phyloP scores from a whole-genome alignment of 2,329 filamentous ascomycete genomes.

The Colletotrichum gloeosporioides region DNA sequence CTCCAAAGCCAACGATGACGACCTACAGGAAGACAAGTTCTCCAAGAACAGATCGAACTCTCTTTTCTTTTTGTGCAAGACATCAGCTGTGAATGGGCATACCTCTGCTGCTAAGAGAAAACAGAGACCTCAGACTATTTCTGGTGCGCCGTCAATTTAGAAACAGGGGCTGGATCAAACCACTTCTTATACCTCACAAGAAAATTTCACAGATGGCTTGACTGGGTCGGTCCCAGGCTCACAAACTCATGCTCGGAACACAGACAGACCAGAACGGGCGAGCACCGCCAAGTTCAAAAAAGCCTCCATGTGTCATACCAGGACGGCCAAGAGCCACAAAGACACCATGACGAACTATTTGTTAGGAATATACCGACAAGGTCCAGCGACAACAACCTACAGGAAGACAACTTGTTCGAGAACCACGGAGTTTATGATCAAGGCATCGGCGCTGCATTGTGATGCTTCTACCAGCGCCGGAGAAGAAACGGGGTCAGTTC shows the following conservation, averaged over 20 bases:
- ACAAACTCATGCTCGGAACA: neutral
- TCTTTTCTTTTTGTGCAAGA: neutral
- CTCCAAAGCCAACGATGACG: neutral
- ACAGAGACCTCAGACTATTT: neutral
- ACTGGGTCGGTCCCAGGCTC: accelerated
- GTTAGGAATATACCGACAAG: too few relatives aligned
- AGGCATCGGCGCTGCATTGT: accelerated
- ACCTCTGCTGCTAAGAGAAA: neutral
- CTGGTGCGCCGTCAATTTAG: neutral
- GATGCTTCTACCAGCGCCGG: neutral
- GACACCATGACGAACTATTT: accelerated
- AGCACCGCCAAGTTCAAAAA: neutral
- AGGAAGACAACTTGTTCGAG: neutral
- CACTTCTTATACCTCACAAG: neutral
- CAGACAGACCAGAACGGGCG: neutral
- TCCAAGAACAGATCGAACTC: neutral
- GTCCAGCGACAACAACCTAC: too few relatives aligned
- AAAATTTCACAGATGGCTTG: accelerated
- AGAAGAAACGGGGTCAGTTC: neutral
- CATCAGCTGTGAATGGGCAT: neutral
- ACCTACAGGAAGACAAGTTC: neutral
- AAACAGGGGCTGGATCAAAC: neutral
- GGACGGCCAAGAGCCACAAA: neutral
- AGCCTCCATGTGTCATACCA: neutral
- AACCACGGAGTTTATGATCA: neutral